Percentiles rank a stretch among this genome's conserved stretches.
These are phyloP conservation scores for Lunularia cruciata DNA, from an alignment of 225 moss, liverwort and hornwort species.

Conservation along the genomic window DNA sequence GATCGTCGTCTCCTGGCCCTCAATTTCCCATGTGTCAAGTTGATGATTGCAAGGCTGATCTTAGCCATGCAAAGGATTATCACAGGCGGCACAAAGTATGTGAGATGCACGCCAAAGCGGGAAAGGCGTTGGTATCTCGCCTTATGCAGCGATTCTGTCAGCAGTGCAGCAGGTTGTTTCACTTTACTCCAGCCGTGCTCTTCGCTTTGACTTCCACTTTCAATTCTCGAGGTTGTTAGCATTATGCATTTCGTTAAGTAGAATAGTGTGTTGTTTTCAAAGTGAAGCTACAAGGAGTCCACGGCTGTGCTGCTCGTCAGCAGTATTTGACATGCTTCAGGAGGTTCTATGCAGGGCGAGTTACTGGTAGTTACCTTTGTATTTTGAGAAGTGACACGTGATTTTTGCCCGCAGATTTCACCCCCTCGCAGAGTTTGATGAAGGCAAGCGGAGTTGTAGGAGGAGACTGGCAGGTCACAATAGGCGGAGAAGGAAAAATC, in stretches of 20 bases:
- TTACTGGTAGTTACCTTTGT: no score
- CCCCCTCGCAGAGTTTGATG: constrained; percentile 76
- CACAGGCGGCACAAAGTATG: constrained; percentile 98
- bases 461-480: constrained; percentile 92
- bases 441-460: constrained; percentile 90
- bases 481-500: constrained; percentile 86
- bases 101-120: constrained; percentile 85
- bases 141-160: constrained; percentile 95
- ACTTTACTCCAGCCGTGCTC: background rate
- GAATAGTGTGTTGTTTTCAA: no score
- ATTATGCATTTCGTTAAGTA: no score
- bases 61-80: constrained; percentile 88
- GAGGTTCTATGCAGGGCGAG: no score
- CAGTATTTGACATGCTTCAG: no score
- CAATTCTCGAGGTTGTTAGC: background rate
- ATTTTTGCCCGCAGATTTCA: constrained; percentile 58
- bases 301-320: no score
- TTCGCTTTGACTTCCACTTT: no score
- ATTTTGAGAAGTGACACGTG: no score
- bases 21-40: constrained; percentile 84
- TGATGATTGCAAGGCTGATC: constrained; percentile 79
- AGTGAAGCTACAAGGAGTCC: no score
- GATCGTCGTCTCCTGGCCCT: constrained; percentile 77
- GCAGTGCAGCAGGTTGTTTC: constrained; percentile 82
- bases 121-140: constrained; percentile 60